phyloP scores from a whole-genome alignment of 345 rosid species.

The Fremontodendron californicum region DNA sequence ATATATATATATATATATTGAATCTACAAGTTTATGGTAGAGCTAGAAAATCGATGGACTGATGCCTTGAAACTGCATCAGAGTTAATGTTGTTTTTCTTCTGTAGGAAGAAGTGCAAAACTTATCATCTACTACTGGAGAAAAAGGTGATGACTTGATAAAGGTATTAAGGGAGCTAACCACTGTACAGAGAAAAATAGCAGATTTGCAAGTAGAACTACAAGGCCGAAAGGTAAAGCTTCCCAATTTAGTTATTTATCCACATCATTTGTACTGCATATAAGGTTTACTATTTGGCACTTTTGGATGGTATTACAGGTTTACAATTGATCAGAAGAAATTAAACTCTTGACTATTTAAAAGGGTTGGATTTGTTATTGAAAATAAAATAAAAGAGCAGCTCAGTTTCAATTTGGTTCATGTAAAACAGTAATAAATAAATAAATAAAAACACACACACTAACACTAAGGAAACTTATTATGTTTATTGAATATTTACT shows the following conservation, averaged over 20 bases:
- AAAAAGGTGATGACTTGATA: conserved; percentile 77
- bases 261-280: background rate
- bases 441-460: background rate
- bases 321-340: background rate
- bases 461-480: background rate
- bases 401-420: background rate
- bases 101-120: conserved; percentile 60
- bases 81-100: conserved; percentile 1
- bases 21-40: background rate
- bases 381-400: background rate
- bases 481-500: background rate
- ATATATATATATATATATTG: too few relatives aligned
- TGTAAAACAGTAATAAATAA: background rate
- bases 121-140: conserved; percentile 47
- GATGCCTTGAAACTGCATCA: background rate
- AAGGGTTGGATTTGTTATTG: background rate
- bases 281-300: background rate
- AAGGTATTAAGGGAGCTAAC: conserved; percentile 81
- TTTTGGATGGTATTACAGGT: background rate
- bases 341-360: background rate
- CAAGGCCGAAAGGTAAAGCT: conserved; percentile 89
- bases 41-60: background rate
- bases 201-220: conserved; percentile 94
- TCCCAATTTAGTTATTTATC: background rate
- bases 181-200: conserved; percentile 84